Evolutionary conservation across 257 asterid species (phyloP).

Genomic region (Anisodus acutangulus): DNA sequence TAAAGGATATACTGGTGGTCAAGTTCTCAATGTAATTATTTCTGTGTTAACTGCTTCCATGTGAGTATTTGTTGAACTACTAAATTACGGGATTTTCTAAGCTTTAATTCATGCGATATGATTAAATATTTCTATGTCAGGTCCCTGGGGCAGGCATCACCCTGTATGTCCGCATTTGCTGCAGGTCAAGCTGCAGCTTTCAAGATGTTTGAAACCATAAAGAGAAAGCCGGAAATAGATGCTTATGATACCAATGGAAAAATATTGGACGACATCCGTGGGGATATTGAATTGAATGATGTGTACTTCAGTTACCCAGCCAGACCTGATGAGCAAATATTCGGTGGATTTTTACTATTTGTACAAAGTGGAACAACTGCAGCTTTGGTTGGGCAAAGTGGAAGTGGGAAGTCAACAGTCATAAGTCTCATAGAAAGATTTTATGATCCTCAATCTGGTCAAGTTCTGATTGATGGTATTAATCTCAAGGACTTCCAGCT

Average conservation of each 20-base stretch:
- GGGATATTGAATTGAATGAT: conserved; percentile 66
- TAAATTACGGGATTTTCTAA: neutral
- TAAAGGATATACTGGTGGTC: conserved; percentile 66
- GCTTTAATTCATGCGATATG: conserved; percentile 23
- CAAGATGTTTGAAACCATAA: conserved; percentile 81
- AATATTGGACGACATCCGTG: conserved; percentile 59
- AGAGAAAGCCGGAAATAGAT: conserved; percentile 72
- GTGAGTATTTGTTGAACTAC: conserved; percentile 47
- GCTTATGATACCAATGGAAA: conserved; percentile 67
- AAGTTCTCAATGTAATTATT: conserved; percentile 59
- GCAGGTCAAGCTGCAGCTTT: conserved; percentile 84
- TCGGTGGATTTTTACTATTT: conserved; percentile 63
- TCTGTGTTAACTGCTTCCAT: conserved; percentile 72
- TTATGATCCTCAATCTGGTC: conserved; percentile 77
- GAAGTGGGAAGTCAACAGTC: conserved; percentile 89
- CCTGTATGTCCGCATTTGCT: conserved; percentile 79
- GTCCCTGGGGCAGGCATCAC: conserved; percentile 84
- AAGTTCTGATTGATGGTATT: conserved; percentile 70
- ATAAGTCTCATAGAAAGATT: conserved; percentile 77
- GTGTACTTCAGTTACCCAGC: conserved; percentile 77
- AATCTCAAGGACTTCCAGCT: conserved; percentile 78
- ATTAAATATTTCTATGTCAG: conserved; percentile 44
- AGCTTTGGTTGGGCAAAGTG: conserved; percentile 89
- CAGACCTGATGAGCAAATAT: conserved; percentile 71
- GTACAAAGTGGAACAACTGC: conserved; percentile 76